phyloP scores from a whole-genome alignment of 495 filamentous ascomycete genomes.

The Hypomontagnella monticulosa region DNA sequence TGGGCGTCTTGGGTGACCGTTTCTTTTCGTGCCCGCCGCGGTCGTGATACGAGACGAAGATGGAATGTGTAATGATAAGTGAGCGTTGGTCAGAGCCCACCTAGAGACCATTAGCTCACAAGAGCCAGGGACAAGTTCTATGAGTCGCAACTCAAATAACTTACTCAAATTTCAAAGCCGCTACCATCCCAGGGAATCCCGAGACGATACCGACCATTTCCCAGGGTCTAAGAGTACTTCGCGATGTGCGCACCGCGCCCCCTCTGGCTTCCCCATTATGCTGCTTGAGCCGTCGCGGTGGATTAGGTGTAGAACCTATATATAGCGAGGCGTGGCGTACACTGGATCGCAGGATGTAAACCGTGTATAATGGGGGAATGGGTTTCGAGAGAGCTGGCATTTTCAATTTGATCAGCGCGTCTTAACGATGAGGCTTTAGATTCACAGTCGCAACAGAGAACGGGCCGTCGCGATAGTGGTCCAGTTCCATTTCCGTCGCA shows the following conservation, averaged over 20 bases:
- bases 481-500: constrained; percentile 25
- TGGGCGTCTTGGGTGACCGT: constrained; percentile 61
- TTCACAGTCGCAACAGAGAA: constrained; percentile 2
- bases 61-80: constrained; percentile 76
- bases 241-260: constrained; percentile 80
- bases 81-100: constrained; percentile 92
- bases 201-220: constrained; percentile 90
- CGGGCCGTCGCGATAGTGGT: not conserved
- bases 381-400: constrained; percentile 57
- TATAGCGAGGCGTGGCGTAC: constrained; percentile 72
- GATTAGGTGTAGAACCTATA: constrained; percentile 91
- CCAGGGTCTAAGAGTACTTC: constrained; percentile 78
- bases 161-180: constrained; percentile 95
- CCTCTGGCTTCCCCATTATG: constrained; percentile 86
- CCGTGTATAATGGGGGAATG: constrained; percentile 65
- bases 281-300: constrained; percentile 80
- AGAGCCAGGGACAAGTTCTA: not conserved
- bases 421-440: constrained; percentile 22
- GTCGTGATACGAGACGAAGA: constrained; percentile 61
- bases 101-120: constrained; percentile 52
- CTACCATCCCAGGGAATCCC: constrained; percentile 86
- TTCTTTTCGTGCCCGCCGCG: constrained; percentile 48
- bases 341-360: constrained; percentile 88
- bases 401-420: constrained; percentile 14
- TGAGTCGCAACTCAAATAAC: constrained; percentile 39